Percentiles rank a stretch among this genome's conserved stretches.
These are phyloP conservation scores for Sugiyamaella marilandica DNA, from an alignment of 805 yeast species.

Conservation along the genomic window DNA sequence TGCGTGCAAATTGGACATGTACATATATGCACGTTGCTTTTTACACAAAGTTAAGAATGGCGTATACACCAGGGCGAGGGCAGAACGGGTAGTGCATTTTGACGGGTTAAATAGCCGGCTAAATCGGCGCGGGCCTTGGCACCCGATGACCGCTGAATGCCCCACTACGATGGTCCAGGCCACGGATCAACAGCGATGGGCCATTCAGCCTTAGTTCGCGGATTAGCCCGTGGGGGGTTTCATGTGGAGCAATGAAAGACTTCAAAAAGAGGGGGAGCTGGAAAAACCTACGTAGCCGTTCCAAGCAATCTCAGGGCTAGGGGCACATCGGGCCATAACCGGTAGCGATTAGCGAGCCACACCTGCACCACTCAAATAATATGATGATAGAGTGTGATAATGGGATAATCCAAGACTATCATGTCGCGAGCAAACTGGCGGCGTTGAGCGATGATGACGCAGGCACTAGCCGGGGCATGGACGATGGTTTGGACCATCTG, in stretches of 20 bases:
- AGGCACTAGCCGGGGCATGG: too few relatives aligned
- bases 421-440: neutral
- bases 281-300: constrained; percentile 1
- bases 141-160: too few relatives aligned
- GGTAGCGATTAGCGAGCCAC: neutral
- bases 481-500: too few relatives aligned
- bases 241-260: neutral
- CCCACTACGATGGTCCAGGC: too few relatives aligned
- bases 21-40: constrained; percentile 2
- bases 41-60: neutral
- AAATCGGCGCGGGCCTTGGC: too few relatives aligned
- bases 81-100: too few relatives aligned
- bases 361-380: neutral
- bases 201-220: neutral
- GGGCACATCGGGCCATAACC: neutral
- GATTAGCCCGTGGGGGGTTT: neutral
- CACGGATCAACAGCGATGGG: too few relatives aligned
- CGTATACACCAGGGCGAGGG: neutral
- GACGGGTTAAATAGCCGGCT: too few relatives aligned
- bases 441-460: too few relatives aligned
- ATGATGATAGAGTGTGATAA: neutral
- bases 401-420: neutral
- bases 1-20: constrained; percentile 2
- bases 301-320: neutral
- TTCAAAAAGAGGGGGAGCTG: neutral